Base-by-base conservation (phyloP, 441 rosid species). In the Eruca vesicaria region DNA sequence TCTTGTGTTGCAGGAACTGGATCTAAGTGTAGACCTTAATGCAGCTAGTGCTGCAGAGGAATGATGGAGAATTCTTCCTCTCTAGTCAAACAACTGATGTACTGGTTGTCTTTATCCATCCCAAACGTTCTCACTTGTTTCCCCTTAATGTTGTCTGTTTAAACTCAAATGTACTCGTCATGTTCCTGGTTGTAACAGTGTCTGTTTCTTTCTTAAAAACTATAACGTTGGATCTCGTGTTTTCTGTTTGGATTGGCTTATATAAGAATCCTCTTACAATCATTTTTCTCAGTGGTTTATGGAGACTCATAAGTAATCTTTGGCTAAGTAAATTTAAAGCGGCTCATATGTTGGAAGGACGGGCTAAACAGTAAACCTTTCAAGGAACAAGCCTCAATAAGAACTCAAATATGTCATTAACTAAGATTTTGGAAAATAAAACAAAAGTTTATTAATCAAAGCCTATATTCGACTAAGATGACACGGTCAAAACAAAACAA, bases 21-120 rank as follows among this genome's bases (percentile, higher is more conserved):
- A 91, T 81, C 88, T 90, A 8, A 87, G 87, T 35, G 97, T 91
- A 83, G 97, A 90, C 80, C 80, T 90, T 76, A 91, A 90, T 59
- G 92, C 90, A 45, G 97, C 95, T 18, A 91, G 93, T 29, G 95
- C 97, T 33, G 93, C 97, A 9, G 93, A 89, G 77, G 95, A 89
- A 62, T 89, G 90, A 89, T 70, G 41, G 72, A 67, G 35, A 33
- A 53, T 12, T 31, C 26, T 29, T 32, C 19, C 41, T 33, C 38
- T 32, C 14, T 41, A 50, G 14, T 66, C 64, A 55, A 70, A 53
- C 63, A 50, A 68, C 63, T 68, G 78, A n/a, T 48, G 41, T 16
- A 43, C 29, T 9, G 35, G 71, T 31, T 67, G 53, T 74, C 67
- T 32, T 48, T 60, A 38, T 28, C 33, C 50, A 58, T 69, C 5